A percentile compares a stretch with the other conserved stretches of the same genome.
Conservation (phyloP, 164 flowering plant species). For the Stephania japonica region DNA sequence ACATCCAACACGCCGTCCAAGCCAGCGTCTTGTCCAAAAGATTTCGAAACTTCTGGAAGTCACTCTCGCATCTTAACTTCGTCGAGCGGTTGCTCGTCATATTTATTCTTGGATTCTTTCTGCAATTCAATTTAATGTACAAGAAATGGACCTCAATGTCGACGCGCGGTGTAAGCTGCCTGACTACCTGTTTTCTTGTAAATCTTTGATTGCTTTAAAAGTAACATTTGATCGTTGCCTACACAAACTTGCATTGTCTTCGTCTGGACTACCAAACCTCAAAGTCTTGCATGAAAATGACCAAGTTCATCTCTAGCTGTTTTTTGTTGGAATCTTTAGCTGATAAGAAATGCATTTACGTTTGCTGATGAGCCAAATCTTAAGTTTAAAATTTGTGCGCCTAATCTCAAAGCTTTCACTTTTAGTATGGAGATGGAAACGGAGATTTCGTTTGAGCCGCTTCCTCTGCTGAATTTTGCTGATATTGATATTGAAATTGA, state of each 20-base stretch:
- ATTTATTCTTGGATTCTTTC: not conserved
- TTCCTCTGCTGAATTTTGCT: no score
- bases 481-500: no score
- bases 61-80: conserved; percentile 5
- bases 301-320: no score
- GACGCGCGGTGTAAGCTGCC: not conserved
- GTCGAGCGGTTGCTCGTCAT: not conserved
- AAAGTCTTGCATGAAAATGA: conserved; percentile 1
- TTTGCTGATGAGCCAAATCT: no score
- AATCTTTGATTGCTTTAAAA: conserved; percentile 4
- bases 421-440: no score
- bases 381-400: no score
- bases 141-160: conserved; percentile 1
- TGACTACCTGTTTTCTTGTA: conserved; percentile 4
- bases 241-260: not conserved
- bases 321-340: no score
- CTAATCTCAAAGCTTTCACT: no score
- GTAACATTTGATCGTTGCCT: not conserved
- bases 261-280: not conserved
- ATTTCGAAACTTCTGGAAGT: conserved; percentile 1
- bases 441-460: no score
- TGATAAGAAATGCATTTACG: no score
- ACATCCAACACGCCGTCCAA: conserved; percentile 2
- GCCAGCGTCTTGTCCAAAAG: conserved; percentile 6
- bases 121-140: not conserved